phyloP scores from a whole-genome alignment of 371 early-diverging fungal species.

The Mortierella polycephala region DNA sequence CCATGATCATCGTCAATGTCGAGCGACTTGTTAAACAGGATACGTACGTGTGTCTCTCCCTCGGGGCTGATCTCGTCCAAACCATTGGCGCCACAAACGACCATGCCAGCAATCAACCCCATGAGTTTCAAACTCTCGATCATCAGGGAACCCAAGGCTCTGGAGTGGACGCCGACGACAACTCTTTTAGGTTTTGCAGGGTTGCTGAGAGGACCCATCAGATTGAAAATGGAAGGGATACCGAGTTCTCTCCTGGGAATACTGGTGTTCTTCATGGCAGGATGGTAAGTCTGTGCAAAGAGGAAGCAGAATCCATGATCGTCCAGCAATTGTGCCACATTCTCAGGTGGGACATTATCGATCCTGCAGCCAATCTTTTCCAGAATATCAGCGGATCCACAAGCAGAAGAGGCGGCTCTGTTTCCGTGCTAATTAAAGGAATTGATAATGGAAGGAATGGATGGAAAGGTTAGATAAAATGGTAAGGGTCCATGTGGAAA shows the following conservation, averaged over 20 bases:
- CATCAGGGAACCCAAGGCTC: slow-evolving; percentile 82
- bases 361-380: slow-evolving; percentile 87
- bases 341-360: slow-evolving; percentile 67
- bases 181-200: slow-evolving; percentile 87
- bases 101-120: slow-evolving; percentile 81
- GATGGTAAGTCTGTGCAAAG: slow-evolving; percentile 93
- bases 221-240: slow-evolving; percentile 92
- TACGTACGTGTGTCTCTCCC: slow-evolving; percentile 75
- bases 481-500: no score
- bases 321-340: slow-evolving; percentile 74
- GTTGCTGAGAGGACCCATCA: slow-evolving; percentile 94
- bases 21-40: neutral
- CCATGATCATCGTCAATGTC: no score
- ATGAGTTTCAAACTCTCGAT: slow-evolving; percentile 83
- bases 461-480: neutral
- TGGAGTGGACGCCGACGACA: slow-evolving; percentile 91
- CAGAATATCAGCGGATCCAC: slow-evolving; percentile 95
- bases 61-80: slow-evolving; percentile 88
- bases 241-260: slow-evolving; percentile 88
- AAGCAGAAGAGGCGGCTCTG: slow-evolving; percentile 91
- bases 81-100: slow-evolving; percentile 86
- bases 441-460: neutral
- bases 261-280: slow-evolving; percentile 90
- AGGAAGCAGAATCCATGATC: slow-evolving; percentile 88
- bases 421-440: slow-evolving; percentile 84